A percentile compares a stretch with the other conserved stretches of the same genome.
phyloP scores from a whole-genome alignment of 768 basidiomycete genomes.

The Mycena amicta region DNA sequence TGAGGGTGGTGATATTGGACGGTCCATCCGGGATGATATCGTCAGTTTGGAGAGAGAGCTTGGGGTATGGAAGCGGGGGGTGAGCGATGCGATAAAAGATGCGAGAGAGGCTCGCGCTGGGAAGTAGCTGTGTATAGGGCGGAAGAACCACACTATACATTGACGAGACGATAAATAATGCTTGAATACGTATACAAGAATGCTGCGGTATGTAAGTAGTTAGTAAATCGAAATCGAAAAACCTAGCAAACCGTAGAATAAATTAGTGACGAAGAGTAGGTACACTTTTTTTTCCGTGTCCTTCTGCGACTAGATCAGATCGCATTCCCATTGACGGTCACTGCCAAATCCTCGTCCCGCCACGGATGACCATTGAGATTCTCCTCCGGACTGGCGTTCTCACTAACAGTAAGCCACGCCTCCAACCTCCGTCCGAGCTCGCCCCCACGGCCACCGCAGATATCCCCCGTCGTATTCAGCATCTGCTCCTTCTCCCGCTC shows the following conservation, averaged over 20 bases:
- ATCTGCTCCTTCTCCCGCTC: conserved; percentile 72
- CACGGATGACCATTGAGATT: not conserved
- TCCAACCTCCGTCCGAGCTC: conserved; percentile 77
- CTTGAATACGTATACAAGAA: too few relatives aligned
- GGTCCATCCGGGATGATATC: conserved; percentile 58
- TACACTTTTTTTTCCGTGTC: too few relatives aligned
- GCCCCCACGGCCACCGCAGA: conserved; percentile 78
- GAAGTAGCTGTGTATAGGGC: not conserved
- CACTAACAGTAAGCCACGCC: conserved; percentile 65
- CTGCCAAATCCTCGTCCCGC: not conserved
- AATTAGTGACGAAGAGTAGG: too few relatives aligned
- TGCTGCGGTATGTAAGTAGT: too few relatives aligned
- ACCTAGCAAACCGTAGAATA: too few relatives aligned
- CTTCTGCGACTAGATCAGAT: too few relatives aligned
- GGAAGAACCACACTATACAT: not conserved
- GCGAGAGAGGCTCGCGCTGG: conserved; percentile 1
- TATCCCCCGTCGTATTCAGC: conserved; percentile 71
- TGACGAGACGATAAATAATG: not conserved
- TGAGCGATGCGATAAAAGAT: conserved; percentile 59
- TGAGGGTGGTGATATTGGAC: conserved; percentile 74
- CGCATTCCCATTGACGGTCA: too few relatives aligned
- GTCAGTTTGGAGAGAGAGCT: conserved; percentile 74
- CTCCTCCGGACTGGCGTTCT: conserved; percentile 25
- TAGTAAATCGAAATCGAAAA: too few relatives aligned
- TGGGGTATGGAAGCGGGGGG: conserved; percentile 65